A percentile compares a stretch with the other conserved stretches of the same genome.
These are phyloP conservation scores for Candida namnaoensis DNA, from an alignment of 805 yeast genomes.

Conservation along the genomic window DNA sequence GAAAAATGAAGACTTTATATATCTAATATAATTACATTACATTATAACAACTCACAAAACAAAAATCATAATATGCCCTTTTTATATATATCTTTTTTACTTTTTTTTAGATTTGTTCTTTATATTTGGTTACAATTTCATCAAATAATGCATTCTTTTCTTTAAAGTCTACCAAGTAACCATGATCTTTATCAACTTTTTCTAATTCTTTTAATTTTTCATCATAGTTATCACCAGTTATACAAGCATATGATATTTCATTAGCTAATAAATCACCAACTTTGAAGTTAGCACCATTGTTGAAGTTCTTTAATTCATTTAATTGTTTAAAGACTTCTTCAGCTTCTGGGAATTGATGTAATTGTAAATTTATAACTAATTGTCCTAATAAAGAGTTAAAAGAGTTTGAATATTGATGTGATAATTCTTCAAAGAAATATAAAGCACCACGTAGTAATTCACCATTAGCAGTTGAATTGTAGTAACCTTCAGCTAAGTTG, in stretches of 20 bases:
- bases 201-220: slow-evolving; percentile 38
- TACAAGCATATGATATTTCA: slow-evolving; percentile 52
- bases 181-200: slow-evolving; percentile 44
- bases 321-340: slow-evolving; percentile 47
- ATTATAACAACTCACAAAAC: no score
- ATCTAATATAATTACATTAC: no score
- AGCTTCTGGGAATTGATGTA: slow-evolving; percentile 79
- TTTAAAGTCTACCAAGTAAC: slow-evolving; percentile 44
- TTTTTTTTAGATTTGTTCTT: slow-evolving; percentile 9
- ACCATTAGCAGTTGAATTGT: slow-evolving; percentile 32
- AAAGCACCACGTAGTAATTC: slow-evolving; percentile 33
- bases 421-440: slow-evolving; percentile 75
- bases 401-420: slow-evolving; percentile 43
- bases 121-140: slow-evolving; percentile 55
- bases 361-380: slow-evolving; percentile 68
- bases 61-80: no score
- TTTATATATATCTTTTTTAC: no score
- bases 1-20: no score
- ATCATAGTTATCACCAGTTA: slow-evolving; percentile 34
- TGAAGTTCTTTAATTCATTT: slow-evolving; percentile 25
- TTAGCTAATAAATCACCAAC: slow-evolving; percentile 51
- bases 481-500: slow-evolving; percentile 76
- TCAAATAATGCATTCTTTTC: slow-evolving; percentile 63
- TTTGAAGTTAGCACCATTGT: slow-evolving; percentile 1
- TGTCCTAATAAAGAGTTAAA: slow-evolving; percentile 51